Conservation (phyloP, 495 filamentous ascomycete species). For the Penicillium subrubescens region DNA sequence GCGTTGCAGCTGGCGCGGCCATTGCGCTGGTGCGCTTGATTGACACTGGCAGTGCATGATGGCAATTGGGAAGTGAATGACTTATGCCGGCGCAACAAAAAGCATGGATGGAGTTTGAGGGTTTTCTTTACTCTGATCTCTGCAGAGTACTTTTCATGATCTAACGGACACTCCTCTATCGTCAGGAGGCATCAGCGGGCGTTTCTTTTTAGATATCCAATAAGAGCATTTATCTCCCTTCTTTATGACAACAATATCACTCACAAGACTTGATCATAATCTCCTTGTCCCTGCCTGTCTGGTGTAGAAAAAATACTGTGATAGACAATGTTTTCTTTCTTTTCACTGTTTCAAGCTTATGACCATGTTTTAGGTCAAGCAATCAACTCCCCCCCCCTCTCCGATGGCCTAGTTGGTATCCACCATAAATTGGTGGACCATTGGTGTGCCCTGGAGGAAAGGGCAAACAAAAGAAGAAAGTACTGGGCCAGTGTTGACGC, state of each 20-base stretch:
- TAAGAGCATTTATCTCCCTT: background rate
- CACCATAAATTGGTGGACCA: too few relatives aligned
- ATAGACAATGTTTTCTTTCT: too few relatives aligned
- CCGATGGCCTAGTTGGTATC: too few relatives aligned
- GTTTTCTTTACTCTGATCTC: background rate
- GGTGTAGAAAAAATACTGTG: too few relatives aligned
- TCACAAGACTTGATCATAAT: background rate
- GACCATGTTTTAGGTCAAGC: too few relatives aligned
- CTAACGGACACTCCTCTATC: background rate
- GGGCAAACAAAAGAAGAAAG: too few relatives aligned
- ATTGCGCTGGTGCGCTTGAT: conserved; percentile 60
- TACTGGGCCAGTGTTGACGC: too few relatives aligned
- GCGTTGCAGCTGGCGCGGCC: conserved; percentile 64
- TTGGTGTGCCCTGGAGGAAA: too few relatives aligned
- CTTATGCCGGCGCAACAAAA: conserved; percentile 2
- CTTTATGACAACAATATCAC: background rate
- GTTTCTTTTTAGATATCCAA: conserved; percentile 3
- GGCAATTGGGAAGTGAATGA: background rate
- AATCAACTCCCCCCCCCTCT: too few relatives aligned
- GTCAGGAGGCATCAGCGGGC: conserved; percentile 11
- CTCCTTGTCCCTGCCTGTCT: too few relatives aligned
- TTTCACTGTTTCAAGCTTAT: too few relatives aligned
- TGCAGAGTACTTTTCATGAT: conserved; percentile 7
- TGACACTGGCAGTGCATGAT: conserved; percentile 28
- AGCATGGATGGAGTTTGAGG: conserved; percentile 17